Evolutionary conservation across 176 grass and related monocot genomes (phyloP), one percentile per base, ranked within the genome.

Genomic region (Pontederia paniculata): DNA sequence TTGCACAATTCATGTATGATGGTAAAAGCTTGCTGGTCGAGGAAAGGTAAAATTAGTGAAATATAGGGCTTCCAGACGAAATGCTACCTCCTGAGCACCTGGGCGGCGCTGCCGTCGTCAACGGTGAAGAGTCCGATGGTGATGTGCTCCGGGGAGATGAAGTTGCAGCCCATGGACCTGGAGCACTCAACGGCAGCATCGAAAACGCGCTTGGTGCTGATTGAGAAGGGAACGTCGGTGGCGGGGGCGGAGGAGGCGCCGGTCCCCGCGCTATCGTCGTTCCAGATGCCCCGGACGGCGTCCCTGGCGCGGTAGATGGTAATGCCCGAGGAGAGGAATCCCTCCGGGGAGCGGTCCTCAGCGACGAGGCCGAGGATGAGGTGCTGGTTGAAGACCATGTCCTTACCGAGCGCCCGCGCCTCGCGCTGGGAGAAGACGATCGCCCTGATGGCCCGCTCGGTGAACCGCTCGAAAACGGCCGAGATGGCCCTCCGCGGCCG

Each of bases 381-480:
- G 71, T 90, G 91, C 79, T 88, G 91, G 53, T 80, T 79, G 55
- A 74, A 79, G 9, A 97, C 91, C 55, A 74, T 76, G 28, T 74
- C 60, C 44, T 66, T 74, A 23, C 91, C 86, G 9, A 87, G 73
- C 52, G 73, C 79, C 14, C 70, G 67, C 0, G 91, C 86, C 83
- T 97, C 91, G 65, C 77, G 63, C 77, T 97, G 91, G 9, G 91
- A 80, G 51, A 84, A 84, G 66, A 90, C 86, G 21, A 97, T 79
- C 3, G 79, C 76, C 68, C 84, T 90, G 51, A 97, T 81, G 44
- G 91, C 82, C 52, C 86, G 70, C 91, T 90, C 85, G 48, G 91
- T 90, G 80, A 97, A 97, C 9, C 86, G 67, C 77, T 97, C 91
- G 72, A 90, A 97, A 7, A 97, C 86, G 16, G 91, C 91, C 63